Percentiles rank a stretch among this genome's conserved stretches.
phyloP scores from a whole-genome alignment of 768 basidiomycete genomes.

The Cubamyces lactineus region DNA sequence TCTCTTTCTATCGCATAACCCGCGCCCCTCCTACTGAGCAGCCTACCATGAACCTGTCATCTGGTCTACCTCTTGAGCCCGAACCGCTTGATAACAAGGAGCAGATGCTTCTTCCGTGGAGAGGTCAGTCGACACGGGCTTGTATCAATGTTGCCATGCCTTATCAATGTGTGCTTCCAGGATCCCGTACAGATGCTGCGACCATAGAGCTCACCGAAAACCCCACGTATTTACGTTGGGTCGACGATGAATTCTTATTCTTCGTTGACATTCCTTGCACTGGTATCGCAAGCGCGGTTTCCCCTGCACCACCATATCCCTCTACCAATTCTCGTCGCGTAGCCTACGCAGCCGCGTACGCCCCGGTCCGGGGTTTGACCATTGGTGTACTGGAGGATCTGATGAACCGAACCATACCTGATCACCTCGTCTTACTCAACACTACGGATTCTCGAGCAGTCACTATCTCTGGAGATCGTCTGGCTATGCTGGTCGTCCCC shows the following conservation, averaged over 20 bases:
- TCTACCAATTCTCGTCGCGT: background rate
- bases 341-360: background rate
- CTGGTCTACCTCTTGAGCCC: too few species aligned
- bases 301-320: background rate
- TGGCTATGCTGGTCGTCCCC: background rate
- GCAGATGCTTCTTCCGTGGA: too few species aligned
- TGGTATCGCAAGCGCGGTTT: background rate
- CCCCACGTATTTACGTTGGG: background rate
- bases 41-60: too few species aligned
- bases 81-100: too few species aligned
- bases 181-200: background rate
- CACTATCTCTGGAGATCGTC: background rate
- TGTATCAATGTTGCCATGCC: background rate
- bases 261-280: background rate
- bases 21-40: too few species aligned
- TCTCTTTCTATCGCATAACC: too few species aligned
- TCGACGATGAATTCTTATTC: background rate
- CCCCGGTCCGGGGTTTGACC: background rate
- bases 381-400: background rate
- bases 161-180: background rate
- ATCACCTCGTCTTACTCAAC: background rate
- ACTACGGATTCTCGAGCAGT: background rate
- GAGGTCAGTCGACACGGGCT: background rate
- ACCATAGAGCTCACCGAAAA: background rate
- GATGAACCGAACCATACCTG: background rate